These are phyloP conservation scores for Voacanga thouarsii DNA, from an alignment of 257 asterid species.

Conservation along the genomic window DNA sequence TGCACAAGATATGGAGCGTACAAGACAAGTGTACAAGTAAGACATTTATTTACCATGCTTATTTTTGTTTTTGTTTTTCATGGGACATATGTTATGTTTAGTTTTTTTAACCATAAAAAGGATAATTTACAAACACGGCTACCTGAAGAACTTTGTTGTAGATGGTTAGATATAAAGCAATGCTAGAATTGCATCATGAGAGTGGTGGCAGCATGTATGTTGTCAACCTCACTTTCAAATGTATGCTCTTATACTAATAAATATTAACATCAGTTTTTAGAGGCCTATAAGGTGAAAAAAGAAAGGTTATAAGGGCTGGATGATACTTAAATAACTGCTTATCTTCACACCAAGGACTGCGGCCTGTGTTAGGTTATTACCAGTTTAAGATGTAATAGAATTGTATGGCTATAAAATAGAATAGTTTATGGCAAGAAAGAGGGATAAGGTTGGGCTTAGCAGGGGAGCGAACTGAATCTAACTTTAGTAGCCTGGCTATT, in stretches of 20 bases:
- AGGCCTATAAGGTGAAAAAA: neutral
- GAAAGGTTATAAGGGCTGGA: neutral
- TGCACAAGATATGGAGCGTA: constrained; percentile 70
- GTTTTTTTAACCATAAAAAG: neutral
- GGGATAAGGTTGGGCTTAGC: neutral
- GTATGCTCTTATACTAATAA: neutral
- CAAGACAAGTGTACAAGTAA: constrained; percentile 91
- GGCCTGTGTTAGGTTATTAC: neutral
- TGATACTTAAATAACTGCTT: neutral
- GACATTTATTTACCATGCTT: constrained; percentile 14
- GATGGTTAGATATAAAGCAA: neutral
- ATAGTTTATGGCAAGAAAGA: neutral
- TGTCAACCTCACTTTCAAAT: neutral
- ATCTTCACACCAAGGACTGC: neutral
- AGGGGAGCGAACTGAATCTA: neutral
- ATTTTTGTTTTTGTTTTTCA: neutral
- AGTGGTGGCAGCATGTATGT: neutral
- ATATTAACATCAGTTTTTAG: neutral
- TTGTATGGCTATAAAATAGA: too few relatives aligned
- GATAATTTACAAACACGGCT: too few relatives aligned
- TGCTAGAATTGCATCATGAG: neutral
- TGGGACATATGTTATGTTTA: neutral
- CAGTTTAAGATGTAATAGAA: neutral
- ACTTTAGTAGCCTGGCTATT: neutral
- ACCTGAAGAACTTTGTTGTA: neutral